Evolutionary conservation across 163 green algal genomes (phyloP), one percentile per base, ranked within the genome.

Genomic region (Scenedesmus sp.): DNA sequence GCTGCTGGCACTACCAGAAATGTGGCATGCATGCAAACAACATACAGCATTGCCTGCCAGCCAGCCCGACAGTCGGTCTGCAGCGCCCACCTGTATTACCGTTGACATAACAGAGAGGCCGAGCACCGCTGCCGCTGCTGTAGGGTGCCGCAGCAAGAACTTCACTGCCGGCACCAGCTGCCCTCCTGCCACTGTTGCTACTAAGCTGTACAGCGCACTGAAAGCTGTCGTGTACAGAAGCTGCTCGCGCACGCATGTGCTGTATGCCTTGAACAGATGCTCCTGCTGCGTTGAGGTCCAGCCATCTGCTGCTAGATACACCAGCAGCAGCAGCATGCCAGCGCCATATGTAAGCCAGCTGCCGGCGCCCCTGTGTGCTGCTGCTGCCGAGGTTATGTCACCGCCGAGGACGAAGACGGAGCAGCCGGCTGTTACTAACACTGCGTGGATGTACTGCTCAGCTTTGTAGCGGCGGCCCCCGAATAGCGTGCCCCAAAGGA

Each of bases 261-360:
- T 62, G 73, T 82, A 70, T 18, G 70, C 23, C 3, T 77, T 84
- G 70, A 90, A 87, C n/a, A 90, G 70, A 59, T 62, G 10, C 94
- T 99, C 98, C 95, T 99, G 98, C 90, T 99, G 99, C 7, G 98
- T 99, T 70, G 96, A 98, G 1, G 98, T 99, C 94, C 99, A 99
- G 23, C 98, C 98, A 92, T 99, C 98, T 89, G 98, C 98, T n/a
- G 91, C 96, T 34, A 99, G 95, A 94, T 99, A 99, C 16, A 95
- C 94, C 46, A 97, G 57, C 98, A 99, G 99, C 56, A 99, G 95
- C 13, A 90, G 60, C 15, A 96, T 74, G 13, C 98, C 98, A 13
- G 66, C 54, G 4, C 12, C 20, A n/a, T 88, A 88, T 4, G 66
- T 82, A 6, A 77, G 34, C 82, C 81, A 92, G 60, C 77, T 92